Evolutionary conservation across 345 rosid genomes (phyloP).

Genomic region (Pistacia vera): DNA sequence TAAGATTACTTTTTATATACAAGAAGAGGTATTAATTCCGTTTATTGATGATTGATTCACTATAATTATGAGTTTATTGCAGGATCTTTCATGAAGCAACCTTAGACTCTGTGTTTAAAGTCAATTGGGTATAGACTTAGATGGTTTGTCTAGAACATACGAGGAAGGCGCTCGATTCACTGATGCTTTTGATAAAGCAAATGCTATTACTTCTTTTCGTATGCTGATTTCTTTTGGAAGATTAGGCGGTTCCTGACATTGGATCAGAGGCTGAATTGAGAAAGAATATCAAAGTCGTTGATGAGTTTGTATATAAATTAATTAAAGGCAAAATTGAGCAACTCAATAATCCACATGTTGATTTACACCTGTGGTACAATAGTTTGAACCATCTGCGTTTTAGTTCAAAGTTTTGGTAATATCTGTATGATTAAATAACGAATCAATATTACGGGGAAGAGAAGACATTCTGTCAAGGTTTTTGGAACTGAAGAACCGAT

Average conservation of each 20-base stretch:
- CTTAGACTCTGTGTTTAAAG: slow-evolving; percentile 26
- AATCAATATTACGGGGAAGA: no score
- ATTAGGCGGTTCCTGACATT: slow-evolving; percentile 24
- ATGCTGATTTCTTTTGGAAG: slow-evolving; percentile 24
- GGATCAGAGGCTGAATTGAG: slow-evolving; percentile 28
- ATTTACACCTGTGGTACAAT: slow-evolving; percentile 2
- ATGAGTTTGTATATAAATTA: slow-evolving; percentile 22
- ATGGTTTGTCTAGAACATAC: slow-evolving; percentile 21
- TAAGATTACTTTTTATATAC: not conserved
- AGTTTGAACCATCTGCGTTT: not conserved
- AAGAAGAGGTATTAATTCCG: no score
- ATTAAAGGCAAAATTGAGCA: slow-evolving; percentile 19
- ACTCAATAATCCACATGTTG: slow-evolving; percentile 3
- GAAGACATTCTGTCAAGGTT: no score
- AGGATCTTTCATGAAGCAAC: slow-evolving; percentile 35
- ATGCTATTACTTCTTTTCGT: slow-evolving; percentile 6
- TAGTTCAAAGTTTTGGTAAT: no score
- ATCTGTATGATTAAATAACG: no score
- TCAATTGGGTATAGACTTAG: slow-evolving; percentile 25
- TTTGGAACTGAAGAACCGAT: no score
- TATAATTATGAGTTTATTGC: not conserved
- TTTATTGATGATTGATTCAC: not conserved
- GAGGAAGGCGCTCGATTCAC: slow-evolving; percentile 18
- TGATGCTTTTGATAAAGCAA: slow-evolving; percentile 26
- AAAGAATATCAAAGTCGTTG: slow-evolving; percentile 18